A percentile compares a stretch with the other conserved stretches of the same genome.
Conservation (phyloP, 768 basidiomycete genomes). For the Tulasnella sp. region DNA sequence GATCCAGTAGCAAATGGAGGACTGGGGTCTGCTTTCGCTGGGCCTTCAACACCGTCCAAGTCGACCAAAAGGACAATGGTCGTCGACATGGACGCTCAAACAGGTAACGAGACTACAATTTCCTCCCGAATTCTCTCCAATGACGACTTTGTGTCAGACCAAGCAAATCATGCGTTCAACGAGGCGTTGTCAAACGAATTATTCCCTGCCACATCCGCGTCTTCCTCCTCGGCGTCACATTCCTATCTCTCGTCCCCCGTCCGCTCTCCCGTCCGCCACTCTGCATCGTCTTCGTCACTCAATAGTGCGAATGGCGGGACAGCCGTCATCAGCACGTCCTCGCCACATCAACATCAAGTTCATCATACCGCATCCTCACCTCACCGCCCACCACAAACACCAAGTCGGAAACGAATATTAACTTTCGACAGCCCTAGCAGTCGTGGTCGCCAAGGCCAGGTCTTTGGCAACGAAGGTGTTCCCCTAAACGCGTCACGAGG, state of each 20-base stretch:
- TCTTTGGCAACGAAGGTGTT: not conserved
- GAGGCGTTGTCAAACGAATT: slow-evolving; percentile 32
- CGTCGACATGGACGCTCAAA: slow-evolving; percentile 66
- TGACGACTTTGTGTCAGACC: slow-evolving; percentile 19
- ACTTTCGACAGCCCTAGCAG: slow-evolving; percentile 5
- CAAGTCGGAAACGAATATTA: not conserved
- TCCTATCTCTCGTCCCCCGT: slow-evolving; percentile 17
- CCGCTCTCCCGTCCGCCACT: slow-evolving; percentile 5
- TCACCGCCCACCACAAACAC: slow-evolving; percentile 7
- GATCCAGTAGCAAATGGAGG: slow-evolving; percentile 1
- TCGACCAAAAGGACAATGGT: slow-evolving; percentile 41
- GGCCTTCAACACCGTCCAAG: slow-evolving; percentile 48
- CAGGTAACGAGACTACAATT: slow-evolving; percentile 35
- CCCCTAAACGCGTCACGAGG: slow-evolving; percentile 17
- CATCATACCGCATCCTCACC: slow-evolving; percentile 9
- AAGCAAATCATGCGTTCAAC: slow-evolving; percentile 33
- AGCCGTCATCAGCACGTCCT: not conserved
- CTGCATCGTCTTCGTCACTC: not conserved
- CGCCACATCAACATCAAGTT: slow-evolving; percentile 7
- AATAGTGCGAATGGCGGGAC: not conserved
- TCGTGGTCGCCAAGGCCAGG: not conserved
- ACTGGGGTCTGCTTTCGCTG: slow-evolving; percentile 19
- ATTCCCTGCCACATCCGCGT: slow-evolving; percentile 23
- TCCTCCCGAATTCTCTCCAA: not conserved
- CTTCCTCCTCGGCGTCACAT: slow-evolving; percentile 19